Evolutionary conservation across 257 asterid species (phyloP).

Genomic region (Haberlea rhodopensis): DNA sequence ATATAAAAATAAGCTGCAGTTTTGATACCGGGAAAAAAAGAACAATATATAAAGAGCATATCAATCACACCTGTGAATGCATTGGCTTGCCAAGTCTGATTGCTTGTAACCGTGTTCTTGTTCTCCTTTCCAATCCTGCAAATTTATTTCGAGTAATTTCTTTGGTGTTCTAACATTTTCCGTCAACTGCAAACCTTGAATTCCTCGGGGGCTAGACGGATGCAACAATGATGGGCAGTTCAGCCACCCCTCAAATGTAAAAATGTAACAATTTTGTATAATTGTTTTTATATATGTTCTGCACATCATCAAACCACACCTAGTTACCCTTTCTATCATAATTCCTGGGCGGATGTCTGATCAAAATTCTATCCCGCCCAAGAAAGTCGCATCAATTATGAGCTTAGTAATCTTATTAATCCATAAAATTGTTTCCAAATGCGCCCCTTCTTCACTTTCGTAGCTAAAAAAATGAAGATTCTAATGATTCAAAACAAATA

Average conservation of each 20-base stretch:
- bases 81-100: constrained; percentile 48
- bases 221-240: no score
- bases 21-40: not conserved
- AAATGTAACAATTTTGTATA: no score
- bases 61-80: constrained; percentile 38
- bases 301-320: not conserved
- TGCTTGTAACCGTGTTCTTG: constrained; percentile 35
- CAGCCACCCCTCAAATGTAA: no score
- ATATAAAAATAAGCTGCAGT: not conserved
- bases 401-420: not conserved
- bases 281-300: no score
- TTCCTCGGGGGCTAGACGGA: not conserved
- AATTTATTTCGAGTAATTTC: not conserved
- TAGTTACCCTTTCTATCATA: not conserved
- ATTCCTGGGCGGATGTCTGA: not conserved
- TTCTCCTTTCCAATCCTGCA: constrained; percentile 43
- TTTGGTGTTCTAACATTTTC: not conserved
- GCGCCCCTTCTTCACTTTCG: not conserved
- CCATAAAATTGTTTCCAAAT: not conserved
- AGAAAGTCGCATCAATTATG: not conserved
- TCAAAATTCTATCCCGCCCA: not conserved
- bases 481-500: not conserved
- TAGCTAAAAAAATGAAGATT: not conserved
- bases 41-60: not conserved
- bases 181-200: not conserved